phyloP scores from a whole-genome alignment of 169 alveolate genomes.

The Cryptosporidium bovis region DNA sequence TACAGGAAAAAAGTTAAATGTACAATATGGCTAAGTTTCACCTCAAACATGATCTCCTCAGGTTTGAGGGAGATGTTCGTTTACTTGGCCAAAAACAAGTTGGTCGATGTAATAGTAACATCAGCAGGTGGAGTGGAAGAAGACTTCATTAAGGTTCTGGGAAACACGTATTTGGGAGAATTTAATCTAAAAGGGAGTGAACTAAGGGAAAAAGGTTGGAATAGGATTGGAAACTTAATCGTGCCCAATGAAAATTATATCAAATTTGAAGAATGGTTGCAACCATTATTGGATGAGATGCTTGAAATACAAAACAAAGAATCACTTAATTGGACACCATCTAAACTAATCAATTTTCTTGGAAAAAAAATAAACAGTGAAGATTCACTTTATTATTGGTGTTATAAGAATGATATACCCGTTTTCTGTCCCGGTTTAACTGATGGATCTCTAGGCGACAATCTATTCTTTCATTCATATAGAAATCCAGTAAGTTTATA shows the following conservation, averaged over 20 bases:
- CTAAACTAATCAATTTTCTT: slow-evolving; percentile 90
- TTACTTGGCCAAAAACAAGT: slow-evolving; percentile 91
- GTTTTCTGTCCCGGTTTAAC: slow-evolving; percentile 99
- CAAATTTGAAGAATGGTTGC: slow-evolving; percentile 95
- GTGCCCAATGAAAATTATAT: slow-evolving; percentile 97
- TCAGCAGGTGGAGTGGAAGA: slow-evolving; percentile 99
- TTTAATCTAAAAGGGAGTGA: slow-evolving; percentile 91
- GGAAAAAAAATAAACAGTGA: slow-evolving; percentile 97
- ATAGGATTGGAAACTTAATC: slow-evolving; percentile 97
- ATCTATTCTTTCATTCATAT: slow-evolving; percentile 84
- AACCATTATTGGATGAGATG: slow-evolving; percentile 95
- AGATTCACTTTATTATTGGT: slow-evolving; percentile 97
- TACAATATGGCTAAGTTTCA: slow-evolving; percentile 95
- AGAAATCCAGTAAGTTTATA: slow-evolving; percentile 71
- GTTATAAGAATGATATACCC: slow-evolving; percentile 97
- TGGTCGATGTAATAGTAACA: slow-evolving; percentile 94
- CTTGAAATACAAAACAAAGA: slow-evolving; percentile 85
- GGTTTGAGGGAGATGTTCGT: slow-evolving; percentile 96
- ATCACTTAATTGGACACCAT: slow-evolving; percentile 88
- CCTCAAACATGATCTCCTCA: slow-evolving; percentile 96
- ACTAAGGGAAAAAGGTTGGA: slow-evolving; percentile 94
- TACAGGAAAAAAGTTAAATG: slow-evolving; percentile 88
- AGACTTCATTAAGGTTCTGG: slow-evolving; percentile 97
- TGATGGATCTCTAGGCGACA: slow-evolving; percentile 99
- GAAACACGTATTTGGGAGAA: slow-evolving; percentile 93